Conservation (phyloP, 2,329 filamentous ascomycete genomes). For the Tolypocladium guangdongense region DNA sequence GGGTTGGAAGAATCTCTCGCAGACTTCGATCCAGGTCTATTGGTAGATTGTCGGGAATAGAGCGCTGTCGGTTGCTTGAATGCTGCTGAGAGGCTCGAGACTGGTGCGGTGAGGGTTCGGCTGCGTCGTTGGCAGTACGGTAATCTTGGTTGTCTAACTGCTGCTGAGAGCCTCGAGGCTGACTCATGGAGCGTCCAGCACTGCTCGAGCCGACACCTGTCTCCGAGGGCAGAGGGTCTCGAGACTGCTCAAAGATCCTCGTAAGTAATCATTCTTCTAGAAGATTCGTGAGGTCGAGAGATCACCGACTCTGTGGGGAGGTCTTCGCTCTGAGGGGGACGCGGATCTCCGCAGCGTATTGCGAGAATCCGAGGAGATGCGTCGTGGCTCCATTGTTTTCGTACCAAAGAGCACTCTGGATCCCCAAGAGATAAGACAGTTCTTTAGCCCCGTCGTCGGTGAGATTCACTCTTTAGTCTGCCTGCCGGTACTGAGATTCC, state of each 20-base stretch:
- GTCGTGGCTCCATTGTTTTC: not conserved
- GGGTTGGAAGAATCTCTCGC: not conserved
- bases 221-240: not conserved
- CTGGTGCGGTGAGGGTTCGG: not conserved
- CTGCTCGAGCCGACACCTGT: not conserved
- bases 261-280: not conserved
- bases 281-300: not conserved
- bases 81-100: not conserved
- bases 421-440: too few relatives aligned
- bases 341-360: not conserved
- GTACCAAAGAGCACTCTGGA: too few relatives aligned
- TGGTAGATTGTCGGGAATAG: not conserved
- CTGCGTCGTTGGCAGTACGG: too few relatives aligned
- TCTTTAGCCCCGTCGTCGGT: too few relatives aligned
- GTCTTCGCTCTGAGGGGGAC: not conserved
- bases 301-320: not conserved
- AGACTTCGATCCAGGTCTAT: not conserved
- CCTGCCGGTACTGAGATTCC: not conserved
- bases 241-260: not conserved
- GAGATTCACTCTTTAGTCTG: not conserved
- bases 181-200: not conserved
- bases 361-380: not conserved
- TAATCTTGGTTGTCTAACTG: not conserved
- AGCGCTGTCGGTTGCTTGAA: too few relatives aligned
- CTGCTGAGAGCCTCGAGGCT: not conserved